Evolutionary conservation across 2,329 filamentous ascomycete genomes (phyloP).

Genomic region (Colletotrichum liaoningense): DNA sequence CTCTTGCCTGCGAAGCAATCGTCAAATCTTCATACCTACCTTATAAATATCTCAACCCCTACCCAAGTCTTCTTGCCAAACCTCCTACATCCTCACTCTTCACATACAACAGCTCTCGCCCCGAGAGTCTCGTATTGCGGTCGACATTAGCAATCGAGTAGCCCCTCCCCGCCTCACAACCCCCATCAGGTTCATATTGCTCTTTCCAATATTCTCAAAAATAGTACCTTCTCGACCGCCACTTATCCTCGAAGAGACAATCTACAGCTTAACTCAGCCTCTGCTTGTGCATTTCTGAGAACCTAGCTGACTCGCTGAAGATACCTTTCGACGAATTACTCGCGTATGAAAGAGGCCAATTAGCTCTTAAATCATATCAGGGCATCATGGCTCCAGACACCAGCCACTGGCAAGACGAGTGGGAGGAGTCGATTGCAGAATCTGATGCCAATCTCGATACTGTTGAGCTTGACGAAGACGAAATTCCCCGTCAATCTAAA

Average conservation of each 20-base stretch:
- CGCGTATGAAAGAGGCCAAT: conserved; percentile 15
- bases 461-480: conserved; percentile 23
- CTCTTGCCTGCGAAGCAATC: not conserved
- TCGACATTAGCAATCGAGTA: not conserved
- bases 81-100: not conserved
- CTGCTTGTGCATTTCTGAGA: not conserved
- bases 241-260: not conserved
- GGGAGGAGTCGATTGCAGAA: conserved; percentile 8
- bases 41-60: not conserved
- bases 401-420: conserved; percentile 17
- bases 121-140: not conserved
- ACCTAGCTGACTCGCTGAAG: conserved; percentile 2
- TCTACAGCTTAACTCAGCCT: not conserved
- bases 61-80: not conserved
- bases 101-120: not conserved
- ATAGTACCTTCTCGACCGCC: not conserved
- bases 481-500: not conserved
- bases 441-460: not conserved
- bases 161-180: not conserved
- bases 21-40: too few relatives aligned
- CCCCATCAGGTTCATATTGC: not conserved
- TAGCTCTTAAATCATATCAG: conserved; percentile 14
- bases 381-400: conserved; percentile 10
- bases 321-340: conserved; percentile 24
- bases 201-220: not conserved